Conservation (phyloP, 2,329 filamentous ascomycete species). For the Arthrobotrys iridis region DNA sequence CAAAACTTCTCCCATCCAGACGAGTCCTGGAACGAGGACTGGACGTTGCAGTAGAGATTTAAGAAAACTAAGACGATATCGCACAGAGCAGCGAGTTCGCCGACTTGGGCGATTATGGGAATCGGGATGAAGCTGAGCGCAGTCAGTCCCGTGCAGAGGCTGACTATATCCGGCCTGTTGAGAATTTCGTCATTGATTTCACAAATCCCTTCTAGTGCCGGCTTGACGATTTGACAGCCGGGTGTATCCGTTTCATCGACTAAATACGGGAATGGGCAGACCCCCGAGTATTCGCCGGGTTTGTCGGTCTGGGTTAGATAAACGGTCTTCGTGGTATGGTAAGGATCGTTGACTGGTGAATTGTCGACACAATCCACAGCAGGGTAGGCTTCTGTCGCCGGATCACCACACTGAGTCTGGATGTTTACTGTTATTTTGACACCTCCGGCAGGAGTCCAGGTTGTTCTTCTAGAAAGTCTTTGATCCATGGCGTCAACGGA, state of each 20-base stretch:
- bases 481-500: no score
- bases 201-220: background rate
- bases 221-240: background rate
- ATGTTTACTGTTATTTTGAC: slow-evolving; percentile 12
- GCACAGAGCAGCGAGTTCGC: background rate
- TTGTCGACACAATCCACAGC: slow-evolving; percentile 14
- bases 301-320: slow-evolving; percentile 4
- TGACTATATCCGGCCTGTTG: background rate
- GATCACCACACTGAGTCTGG: slow-evolving; percentile 13
- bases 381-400: background rate
- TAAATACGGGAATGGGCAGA: background rate
- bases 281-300: slow-evolving; percentile 8
- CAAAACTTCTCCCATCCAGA: background rate
- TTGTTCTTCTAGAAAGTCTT: no score
- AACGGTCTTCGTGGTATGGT: background rate
- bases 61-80: background rate
- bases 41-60: slow-evolving; percentile 1
- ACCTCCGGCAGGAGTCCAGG: slow-evolving; percentile 8
- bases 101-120: background rate
- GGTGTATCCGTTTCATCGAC: background rate
- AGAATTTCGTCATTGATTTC: background rate
- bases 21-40: background rate
- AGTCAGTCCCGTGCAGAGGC: background rate
- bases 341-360: background rate
- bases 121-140: background rate